Evolutionary conservation across 352 stramenopile species (phyloP), one percentile per base, ranked within the genome.

Genomic region (Globisporangium irregulare): DNA sequence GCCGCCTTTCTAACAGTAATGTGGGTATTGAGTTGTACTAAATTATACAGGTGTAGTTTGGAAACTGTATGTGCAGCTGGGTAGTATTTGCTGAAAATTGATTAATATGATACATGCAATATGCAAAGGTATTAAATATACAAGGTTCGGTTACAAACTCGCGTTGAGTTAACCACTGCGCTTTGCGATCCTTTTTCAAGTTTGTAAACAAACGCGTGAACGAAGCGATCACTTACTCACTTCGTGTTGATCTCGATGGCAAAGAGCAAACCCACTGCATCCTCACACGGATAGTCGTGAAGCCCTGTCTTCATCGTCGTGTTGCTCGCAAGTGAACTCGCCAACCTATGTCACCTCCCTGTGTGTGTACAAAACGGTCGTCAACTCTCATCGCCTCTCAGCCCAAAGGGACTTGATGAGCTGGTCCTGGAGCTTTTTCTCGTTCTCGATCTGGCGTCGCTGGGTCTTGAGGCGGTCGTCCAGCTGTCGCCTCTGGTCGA

Each of bases 351-450:
- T 18, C 36, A 43, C 10, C 12, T 14, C 12, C 36, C 6, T 38
- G 32, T 10, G 18, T 10, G 15, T 18, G 38, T 15, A 6, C 12
- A 15, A 18, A 46, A 46, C 38, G 9, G 15, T 36, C 9, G 18
- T 22, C 8, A 60, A 18, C 53, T 50, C 8, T 59, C 56, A 61
- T 8, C 32, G 55, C 20, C 32, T 41, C 14, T 46, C 55, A 9
- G 5, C 27, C 6, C 55, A n/a, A 9, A 48, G n/a, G 14, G 43
- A 59, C 3, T 68, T 74, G 62, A 85, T 25, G 14, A 85, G 50
- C 34, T 75, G 56, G 10, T 80, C 74, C 58, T 82, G 78, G 27
- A 72, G 48, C 25, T 61, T 66, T 24, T 79, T 79, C 64, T 84
- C 75, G 27, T 69, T 59, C 20, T 67, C 62, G 29, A 84, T 80